A percentile compares a stretch with the other conserved stretches of the same genome.
phyloP scores from a whole-genome alignment of 495 filamentous ascomycete genomes.

The Cenococcum geophilum region DNA sequence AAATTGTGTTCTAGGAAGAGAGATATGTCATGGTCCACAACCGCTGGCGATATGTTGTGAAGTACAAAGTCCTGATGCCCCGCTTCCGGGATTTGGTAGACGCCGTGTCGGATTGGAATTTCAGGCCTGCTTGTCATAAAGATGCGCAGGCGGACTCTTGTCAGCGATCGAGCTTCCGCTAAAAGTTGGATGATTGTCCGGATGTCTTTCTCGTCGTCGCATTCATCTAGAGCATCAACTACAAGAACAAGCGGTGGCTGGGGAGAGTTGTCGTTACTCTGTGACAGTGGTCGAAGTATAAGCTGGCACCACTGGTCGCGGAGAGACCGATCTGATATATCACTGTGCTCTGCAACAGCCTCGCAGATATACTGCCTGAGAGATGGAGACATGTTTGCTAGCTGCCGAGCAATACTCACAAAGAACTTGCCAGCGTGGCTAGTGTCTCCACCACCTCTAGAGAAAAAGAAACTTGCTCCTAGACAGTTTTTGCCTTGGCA shows the following conservation, averaged over 20 bases:
- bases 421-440: slow-evolving; percentile 22
- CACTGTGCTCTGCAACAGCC: slow-evolving; percentile 13
- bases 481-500: slow-evolving; percentile 14
- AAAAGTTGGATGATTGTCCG: slow-evolving; percentile 31
- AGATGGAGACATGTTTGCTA: slow-evolving; percentile 9
- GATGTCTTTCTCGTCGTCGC: slow-evolving; percentile 29
- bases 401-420: slow-evolving; percentile 24
- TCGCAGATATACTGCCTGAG: slow-evolving; percentile 3
- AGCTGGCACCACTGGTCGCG: slow-evolving; percentile 11
- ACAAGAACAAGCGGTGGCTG: slow-evolving; percentile 24
- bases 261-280: background rate
- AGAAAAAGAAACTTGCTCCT: slow-evolving; percentile 33
- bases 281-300: slow-evolving; percentile 9
- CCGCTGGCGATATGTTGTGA: slow-evolving; percentile 32
- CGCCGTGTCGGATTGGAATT: slow-evolving; percentile 27
- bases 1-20: slow-evolving; percentile 31
- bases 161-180: slow-evolving; percentile 22
- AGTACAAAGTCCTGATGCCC: slow-evolving; percentile 29
- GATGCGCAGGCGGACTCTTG: slow-evolving; percentile 25
- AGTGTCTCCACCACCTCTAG: slow-evolving; percentile 18
- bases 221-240: slow-evolving; percentile 38
- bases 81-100: slow-evolving; percentile 15
- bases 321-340: slow-evolving; percentile 14
- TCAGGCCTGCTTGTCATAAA: slow-evolving; percentile 40
- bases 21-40: slow-evolving; percentile 37